These are phyloP conservation scores for Sarcodon aspratus DNA, from an alignment of 768 basidiomycete genomes.

Conservation along the genomic window DNA sequence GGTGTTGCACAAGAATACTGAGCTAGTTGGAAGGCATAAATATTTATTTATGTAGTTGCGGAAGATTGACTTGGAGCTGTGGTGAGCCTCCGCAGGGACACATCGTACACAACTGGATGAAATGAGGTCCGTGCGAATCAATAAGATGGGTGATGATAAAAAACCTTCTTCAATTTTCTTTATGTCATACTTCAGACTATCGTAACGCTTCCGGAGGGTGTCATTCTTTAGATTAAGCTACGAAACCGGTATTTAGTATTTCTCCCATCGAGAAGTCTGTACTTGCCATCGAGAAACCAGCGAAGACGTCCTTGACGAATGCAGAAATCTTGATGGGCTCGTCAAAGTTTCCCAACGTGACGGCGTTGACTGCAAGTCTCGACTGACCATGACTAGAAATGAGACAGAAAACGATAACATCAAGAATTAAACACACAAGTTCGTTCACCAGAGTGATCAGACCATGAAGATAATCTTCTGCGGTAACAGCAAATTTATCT, in stretches of 20 bases:
- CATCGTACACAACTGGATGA: constrained; percentile 68
- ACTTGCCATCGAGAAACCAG: constrained; percentile 74
- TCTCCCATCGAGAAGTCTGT: constrained; percentile 1
- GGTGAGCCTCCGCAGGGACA: constrained; percentile 61
- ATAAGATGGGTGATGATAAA: constrained; percentile 6
- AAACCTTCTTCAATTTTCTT: constrained; percentile 84
- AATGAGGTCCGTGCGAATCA: neutral
- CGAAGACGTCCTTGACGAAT: constrained; percentile 73
- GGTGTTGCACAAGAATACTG: no score
- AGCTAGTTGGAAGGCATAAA: no score
- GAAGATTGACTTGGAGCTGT: constrained; percentile 8
- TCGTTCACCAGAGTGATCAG: constrained; percentile 73
- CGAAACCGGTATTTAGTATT: neutral
- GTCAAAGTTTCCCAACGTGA: constrained; percentile 75
- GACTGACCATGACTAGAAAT: constrained; percentile 32
- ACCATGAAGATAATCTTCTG: constrained; percentile 77
- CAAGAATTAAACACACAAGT: constrained; percentile 36
- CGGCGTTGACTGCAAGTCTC: constrained; percentile 67
- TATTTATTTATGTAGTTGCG: no score
- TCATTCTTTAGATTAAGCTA: constrained; percentile 82
- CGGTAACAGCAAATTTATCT: constrained; percentile 48
- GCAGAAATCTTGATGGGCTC: constrained; percentile 66
- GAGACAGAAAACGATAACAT: no score
- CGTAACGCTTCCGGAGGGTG: constrained; percentile 59
- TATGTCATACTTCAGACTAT: constrained; percentile 77